Percentiles rank a stretch among this genome's conserved stretches.
These are phyloP conservation scores for Malus hybrid DNA, from an alignment of 331 rosid species.

Conservation along the genomic window DNA sequence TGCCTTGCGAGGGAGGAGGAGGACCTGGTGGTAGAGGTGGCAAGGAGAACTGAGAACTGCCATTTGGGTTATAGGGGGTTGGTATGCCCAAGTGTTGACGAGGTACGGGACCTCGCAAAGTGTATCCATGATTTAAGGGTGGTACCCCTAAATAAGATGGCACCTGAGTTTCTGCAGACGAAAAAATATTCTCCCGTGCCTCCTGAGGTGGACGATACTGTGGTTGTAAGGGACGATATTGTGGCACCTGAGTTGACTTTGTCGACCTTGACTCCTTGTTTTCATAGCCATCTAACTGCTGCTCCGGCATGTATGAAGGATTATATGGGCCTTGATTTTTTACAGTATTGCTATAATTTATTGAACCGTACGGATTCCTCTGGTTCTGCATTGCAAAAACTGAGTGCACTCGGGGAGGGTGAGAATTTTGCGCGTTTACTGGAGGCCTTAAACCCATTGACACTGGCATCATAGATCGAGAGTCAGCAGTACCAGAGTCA, in stretches of 20 bases:
- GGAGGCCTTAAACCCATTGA: conserved; percentile 52
- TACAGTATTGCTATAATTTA: conserved; percentile 26
- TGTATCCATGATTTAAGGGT: conserved; percentile 35
- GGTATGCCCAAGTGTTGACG: conserved; percentile 38
- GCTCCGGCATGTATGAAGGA: conserved; percentile 42
- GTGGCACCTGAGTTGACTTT: conserved; percentile 32
- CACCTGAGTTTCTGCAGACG: conserved; percentile 8
- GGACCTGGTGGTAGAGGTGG: conserved; percentile 61
- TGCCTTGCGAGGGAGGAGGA: conserved; percentile 44
- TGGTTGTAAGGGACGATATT: conserved; percentile 18
- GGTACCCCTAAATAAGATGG: conserved; percentile 30
- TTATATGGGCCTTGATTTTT: conserved; percentile 42
- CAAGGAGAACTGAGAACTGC: conserved; percentile 37
- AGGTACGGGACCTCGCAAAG: conserved; percentile 40
- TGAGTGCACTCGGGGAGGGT: conserved; percentile 33
- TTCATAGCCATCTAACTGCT: conserved; percentile 38
- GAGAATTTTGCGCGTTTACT: conserved; percentile 33
- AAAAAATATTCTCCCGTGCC: conserved; percentile 11
- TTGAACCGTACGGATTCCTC: conserved; percentile 44
- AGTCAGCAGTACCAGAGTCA: conserved; percentile 34
- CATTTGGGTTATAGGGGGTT: conserved; percentile 28
- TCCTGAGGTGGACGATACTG: conserved; percentile 45
- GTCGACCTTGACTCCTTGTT: conserved; percentile 31
- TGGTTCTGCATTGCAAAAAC: conserved; percentile 36
- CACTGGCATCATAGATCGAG: conserved; percentile 39